Base-by-base conservation (phyloP, 306 rosid species). In the Dryas alaskensis region DNA sequence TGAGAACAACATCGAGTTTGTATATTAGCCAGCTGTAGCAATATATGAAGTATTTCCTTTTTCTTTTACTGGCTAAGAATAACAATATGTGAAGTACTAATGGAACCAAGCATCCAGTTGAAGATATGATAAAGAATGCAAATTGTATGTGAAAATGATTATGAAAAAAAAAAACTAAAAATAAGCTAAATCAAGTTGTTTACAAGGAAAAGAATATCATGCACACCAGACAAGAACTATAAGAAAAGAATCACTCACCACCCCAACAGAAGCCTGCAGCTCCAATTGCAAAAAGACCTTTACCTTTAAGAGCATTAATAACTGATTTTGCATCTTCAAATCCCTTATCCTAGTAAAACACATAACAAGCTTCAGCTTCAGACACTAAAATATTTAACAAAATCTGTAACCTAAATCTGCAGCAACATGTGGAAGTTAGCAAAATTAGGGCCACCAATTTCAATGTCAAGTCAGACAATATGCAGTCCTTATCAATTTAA, bases 191-290 rank as follows among this genome's bases (percentile, higher is more conserved):
- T 5, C 6, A 19, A 1, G 17, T 19, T 13, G 7, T 65, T 25
- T 37, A 40, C 8, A 48, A 50, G 48, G 22, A 0, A 73, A 16
- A 61, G 12, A 10, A n/a, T 8, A 73, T 61, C 19, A 31, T 37
- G 3, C 12, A 3, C 13, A 46, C 10, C 49, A 7, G 49, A 46
- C 37, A 37, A 31, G 2, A 50, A 16, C 22, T 19, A 19, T 19
- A 19, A 19, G 22, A 19, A 6, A 50, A 40, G 44, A 65, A 40
- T 57, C 25, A 46, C 92, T 82, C 61, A 91, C 93, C 93, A 43
- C 97, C 92, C 90, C 93, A 91, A 77, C 94, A 92, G 77, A 88
- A 82, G 70, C 91, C 92, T 12, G 72, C 94, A 16, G 89, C 92
- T 44, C 94, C 96, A 0, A 90, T 57, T 5, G 86, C 81, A 17